Conservation (phyloP, 192 early-diverging fungal genomes). For the Obelidium mucronatum region DNA sequence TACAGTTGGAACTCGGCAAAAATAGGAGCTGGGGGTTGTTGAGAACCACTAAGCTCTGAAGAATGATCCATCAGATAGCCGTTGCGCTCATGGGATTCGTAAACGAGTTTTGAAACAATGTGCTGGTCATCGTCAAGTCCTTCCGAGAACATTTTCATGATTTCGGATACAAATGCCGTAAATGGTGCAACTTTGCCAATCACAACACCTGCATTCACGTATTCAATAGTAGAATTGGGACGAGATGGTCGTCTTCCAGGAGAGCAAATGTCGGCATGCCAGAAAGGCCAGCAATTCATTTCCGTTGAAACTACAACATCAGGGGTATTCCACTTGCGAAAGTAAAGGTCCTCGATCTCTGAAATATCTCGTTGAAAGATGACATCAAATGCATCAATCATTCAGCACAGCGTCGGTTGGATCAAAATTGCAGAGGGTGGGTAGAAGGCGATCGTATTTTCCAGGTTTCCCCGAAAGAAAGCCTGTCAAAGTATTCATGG, state of each 20-base stretch:
- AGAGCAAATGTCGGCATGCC: background rate
- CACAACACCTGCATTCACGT: slow-evolving; percentile 11
- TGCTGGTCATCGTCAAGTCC: slow-evolving; percentile 6
- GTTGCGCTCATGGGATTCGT: background rate
- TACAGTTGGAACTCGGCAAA: background rate
- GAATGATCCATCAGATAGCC: background rate
- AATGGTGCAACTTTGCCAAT: background rate
- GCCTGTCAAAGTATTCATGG: background rate
- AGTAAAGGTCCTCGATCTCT: background rate
- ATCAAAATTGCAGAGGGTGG: background rate
- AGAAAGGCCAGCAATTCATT: slow-evolving; percentile 9
- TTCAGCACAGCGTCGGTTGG: background rate
- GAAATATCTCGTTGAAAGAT: slow-evolving; percentile 9
- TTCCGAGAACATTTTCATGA: background rate
- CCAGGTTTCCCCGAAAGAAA: background rate
- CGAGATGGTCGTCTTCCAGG: background rate
- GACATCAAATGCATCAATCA: slow-evolving; percentile 21
- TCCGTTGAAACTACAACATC: slow-evolving; percentile 15
- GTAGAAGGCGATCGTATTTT: slow-evolving; percentile 1
- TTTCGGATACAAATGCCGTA: background rate
- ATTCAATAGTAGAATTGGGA: background rate
- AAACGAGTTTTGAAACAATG: background rate
- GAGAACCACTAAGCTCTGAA: slow-evolving; percentile 2
- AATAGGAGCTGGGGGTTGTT: background rate
- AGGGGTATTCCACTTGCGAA: background rate